Evolutionary conservation across 2,329 filamentous ascomycete genomes (phyloP), one percentile per base, ranked within the genome.

Genomic region (Cercospora janseana): DNA sequence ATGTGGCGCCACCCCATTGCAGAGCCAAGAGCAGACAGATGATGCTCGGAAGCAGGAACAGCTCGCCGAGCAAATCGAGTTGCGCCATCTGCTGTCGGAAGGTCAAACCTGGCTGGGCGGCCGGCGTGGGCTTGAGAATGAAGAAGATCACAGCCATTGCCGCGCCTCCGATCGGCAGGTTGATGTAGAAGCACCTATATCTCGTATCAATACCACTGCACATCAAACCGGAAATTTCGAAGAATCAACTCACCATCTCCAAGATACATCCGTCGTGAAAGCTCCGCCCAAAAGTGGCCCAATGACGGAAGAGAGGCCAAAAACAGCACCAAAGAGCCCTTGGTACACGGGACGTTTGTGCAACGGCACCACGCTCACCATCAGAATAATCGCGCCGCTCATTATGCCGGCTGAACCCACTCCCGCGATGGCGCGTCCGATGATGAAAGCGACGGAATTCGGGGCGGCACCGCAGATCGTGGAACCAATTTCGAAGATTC

Each of bases 401-500:
- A 59, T 60, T 8, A 73, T 63, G 1, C 72, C 72, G 9, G 69
- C 70, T 20, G 66, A 66, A 8, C 72, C 72, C 10, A 67, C 52
- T 4, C 72, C 72, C 15, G 69, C 64, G 21, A 75, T 66, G 0
- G 70, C 66, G 29, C 72, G 51, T 5, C 72, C 72, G 12, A 73
- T 57, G 38, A 75, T 74, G 35, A 74, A 59, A 1, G 65, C 65
- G 5, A 60, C 62, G 4, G 64, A 67, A 42, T 63, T 69, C 10
- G 63, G 63, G 1, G 70, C 66, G 1, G 69, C 64, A 10, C 40
- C 80, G 56, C 78, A 82, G n/a, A 83, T 63, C 4, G 77, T 56
- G 1, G 78, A 80, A 2, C 80, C 80, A 4, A 80, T 13, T 59
- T 82, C 78, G 54, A 83, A 83, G 31, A 80, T 47, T 27, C 65